Conservation (phyloP, 1,139 yeast genomes). For the Lodderomyces jiufengensis region DNA sequence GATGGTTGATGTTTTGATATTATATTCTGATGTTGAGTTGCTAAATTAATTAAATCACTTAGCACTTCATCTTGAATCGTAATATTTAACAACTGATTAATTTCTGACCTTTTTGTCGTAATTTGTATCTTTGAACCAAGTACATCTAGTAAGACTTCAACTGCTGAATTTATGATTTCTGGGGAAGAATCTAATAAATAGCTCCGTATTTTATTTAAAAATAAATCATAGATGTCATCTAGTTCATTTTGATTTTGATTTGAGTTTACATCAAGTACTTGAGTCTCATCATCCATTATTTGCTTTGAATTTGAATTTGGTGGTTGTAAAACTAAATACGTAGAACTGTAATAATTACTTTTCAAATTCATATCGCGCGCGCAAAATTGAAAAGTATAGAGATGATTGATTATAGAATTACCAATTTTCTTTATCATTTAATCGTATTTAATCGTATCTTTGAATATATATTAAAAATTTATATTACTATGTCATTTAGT, state of each 20-base stretch:
- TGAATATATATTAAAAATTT: neutral
- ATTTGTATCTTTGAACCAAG: constrained; percentile 41
- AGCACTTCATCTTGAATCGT: constrained; percentile 45
- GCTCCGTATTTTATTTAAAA: constrained; percentile 26
- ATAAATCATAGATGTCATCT: constrained; percentile 18
- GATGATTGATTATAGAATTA: too few relatives aligned
- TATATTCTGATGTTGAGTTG: constrained; percentile 43
- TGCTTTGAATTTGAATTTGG: too few relatives aligned
- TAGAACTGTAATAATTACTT: too few relatives aligned
- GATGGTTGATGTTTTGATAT: constrained; percentile 42
- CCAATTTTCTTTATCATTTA: too few relatives aligned
- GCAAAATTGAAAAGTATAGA: too few relatives aligned
- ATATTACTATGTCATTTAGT: constrained; percentile 36
- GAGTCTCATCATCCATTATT: too few relatives aligned
- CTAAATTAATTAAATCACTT: constrained; percentile 49
- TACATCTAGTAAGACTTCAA: constrained; percentile 64
- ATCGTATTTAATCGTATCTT: too few relatives aligned
- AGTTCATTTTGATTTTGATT: too few relatives aligned
- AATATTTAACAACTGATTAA: constrained; percentile 43
- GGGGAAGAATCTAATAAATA: constrained; percentile 38
- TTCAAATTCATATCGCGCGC: too few relatives aligned
- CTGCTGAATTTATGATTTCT: constrained; percentile 48
- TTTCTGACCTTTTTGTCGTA: constrained; percentile 31
- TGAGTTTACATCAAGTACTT: too few relatives aligned
- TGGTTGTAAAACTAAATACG: too few relatives aligned